These are phyloP conservation scores for Globisporangium heterothallicum DNA, from an alignment of 352 stramenopile species.

Conservation along the genomic window DNA sequence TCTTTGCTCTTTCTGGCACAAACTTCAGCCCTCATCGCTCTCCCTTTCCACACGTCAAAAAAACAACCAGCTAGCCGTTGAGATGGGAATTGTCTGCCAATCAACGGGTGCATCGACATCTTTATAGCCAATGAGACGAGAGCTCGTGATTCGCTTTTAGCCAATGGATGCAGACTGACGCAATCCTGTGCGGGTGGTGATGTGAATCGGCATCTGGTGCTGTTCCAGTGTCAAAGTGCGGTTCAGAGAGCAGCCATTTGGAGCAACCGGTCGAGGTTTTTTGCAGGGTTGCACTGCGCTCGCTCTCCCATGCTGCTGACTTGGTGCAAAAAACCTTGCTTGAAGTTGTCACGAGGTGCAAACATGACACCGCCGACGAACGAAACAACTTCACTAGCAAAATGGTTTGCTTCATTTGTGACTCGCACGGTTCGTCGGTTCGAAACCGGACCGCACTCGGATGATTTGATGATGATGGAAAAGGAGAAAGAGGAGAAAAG, in stretches of 20 bases:
- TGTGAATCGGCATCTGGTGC: background rate
- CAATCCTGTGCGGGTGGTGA: background rate
- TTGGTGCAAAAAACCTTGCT: constrained; percentile 19
- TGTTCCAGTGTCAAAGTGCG: background rate
- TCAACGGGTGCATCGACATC: too few relatives aligned
- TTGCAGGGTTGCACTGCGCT: constrained; percentile 7
- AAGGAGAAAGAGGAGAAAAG: too few relatives aligned
- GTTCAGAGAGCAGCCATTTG: background rate
- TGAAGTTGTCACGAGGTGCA: constrained; percentile 49
- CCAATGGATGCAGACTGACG: background rate
- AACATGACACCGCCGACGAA: constrained; percentile 57
- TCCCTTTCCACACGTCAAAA: constrained; percentile 1
- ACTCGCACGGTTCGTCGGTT: too few relatives aligned
- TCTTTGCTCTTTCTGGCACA: constrained; percentile 5
- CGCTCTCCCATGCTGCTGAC: constrained; percentile 12
- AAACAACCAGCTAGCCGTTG: background rate
- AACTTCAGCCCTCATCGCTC: background rate
- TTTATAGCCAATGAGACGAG: background rate
- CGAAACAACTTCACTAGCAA: constrained; percentile 14
- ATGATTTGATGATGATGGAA: too few relatives aligned
- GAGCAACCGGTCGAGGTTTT: constrained; percentile 1
- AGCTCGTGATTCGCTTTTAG: too few relatives aligned
- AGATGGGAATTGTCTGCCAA: too few relatives aligned
- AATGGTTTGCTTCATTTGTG: too few relatives aligned
- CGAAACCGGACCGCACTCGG: too few relatives aligned